Conservation (phyloP, 2,329 filamentous ascomycete genomes). For the Colletotrichum tamarilloi region DNA sequence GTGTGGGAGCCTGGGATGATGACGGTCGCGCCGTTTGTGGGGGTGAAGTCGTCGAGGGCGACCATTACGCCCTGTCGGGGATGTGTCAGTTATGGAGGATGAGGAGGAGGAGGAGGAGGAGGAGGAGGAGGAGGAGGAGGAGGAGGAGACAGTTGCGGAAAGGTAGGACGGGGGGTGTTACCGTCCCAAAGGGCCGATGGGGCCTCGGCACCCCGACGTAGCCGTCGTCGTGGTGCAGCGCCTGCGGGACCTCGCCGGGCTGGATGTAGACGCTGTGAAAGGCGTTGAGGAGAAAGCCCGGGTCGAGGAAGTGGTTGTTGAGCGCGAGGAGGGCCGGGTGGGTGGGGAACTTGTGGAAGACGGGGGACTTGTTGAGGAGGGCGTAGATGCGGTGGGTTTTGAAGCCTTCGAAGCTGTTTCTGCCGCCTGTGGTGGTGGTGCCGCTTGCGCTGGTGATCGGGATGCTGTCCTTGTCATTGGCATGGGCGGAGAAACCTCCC, state of each 20-base stretch:
- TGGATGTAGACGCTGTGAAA: slow-evolving; percentile 52
- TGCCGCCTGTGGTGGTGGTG: slow-evolving; percentile 37
- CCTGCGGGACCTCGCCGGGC: slow-evolving; percentile 50
- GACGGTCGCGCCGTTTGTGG: slow-evolving; percentile 48
- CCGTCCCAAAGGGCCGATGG: slow-evolving; percentile 45
- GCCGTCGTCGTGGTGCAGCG: slow-evolving; percentile 48
- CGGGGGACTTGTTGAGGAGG: slow-evolving; percentile 50
- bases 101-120: not conserved
- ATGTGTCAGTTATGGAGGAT: not conserved
- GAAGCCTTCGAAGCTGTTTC: slow-evolving; percentile 50
- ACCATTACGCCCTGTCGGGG: slow-evolving; percentile 41
- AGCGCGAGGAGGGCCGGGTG: slow-evolving; percentile 49
- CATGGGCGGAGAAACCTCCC: slow-evolving; percentile 14
- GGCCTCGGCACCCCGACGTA: slow-evolving; percentile 47
- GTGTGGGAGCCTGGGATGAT: slow-evolving; percentile 49
- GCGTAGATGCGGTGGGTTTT: slow-evolving; percentile 51
- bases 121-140: not conserved
- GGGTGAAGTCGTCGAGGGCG: slow-evolving; percentile 46
- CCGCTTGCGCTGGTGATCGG: too few species aligned
- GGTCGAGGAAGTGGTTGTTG: slow-evolving; percentile 53
- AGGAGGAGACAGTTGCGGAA: not conserved
- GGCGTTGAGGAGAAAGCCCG: slow-evolving; percentile 47
- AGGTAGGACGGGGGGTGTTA: slow-evolving; percentile 23
- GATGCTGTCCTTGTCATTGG: not conserved
- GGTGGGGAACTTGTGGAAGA: slow-evolving; percentile 50